Evolutionary conservation across 495 filamentous ascomycete genomes (phyloP), one percentile per base, ranked within the genome.

Genomic region (Penicillium manginii): DNA sequence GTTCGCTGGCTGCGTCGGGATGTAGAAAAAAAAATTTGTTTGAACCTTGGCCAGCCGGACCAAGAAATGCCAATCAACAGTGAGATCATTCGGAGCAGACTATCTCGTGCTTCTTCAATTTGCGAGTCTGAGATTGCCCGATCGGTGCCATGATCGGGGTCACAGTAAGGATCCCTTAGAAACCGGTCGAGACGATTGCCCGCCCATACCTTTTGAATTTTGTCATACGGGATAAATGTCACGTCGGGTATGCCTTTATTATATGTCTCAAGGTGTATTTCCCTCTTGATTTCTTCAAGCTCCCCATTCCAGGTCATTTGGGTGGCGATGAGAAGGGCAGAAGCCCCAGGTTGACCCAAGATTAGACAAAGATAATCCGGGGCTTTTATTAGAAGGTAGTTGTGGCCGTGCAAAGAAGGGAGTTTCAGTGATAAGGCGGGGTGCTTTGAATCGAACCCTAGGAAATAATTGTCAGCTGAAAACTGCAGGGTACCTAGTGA

Each of bases 1-100:
- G 51, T 17, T n/a, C 7, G 15, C 21, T 22, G 21, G 51, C 35
- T 18, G 19, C 15, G 14, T n/a, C 23, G n/a, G 19, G 11, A 26
- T 15, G 9, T 14, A n/a, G 33, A 14, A 54, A 42, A 9, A 9
- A 54, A 54, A 4, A 54, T 54, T 12, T 54, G 10, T 29, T 26
- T 23, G 51, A 54, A 43, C 14, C 51, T 54, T 17, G 51, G n/a
- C 51, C 51, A 54, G 21, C 35, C 19, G 15, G 35, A 17, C 51
- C 51, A 54, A 17, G 40, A 18, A 4, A 54, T 42, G 10, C 18
- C 22, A 6, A 26, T 17, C 12, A 54, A 23, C 12, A 54, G 21
- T 4, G 51, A 54, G 12, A 54, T 54, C 35, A 40, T 43, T 9
- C 51, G 51, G 11, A 54, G 18, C 11, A 54, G 11, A 15, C 35